Conservation (phyloP, 139 green algal species). For the Astrephomene gubernaculifera region DNA sequence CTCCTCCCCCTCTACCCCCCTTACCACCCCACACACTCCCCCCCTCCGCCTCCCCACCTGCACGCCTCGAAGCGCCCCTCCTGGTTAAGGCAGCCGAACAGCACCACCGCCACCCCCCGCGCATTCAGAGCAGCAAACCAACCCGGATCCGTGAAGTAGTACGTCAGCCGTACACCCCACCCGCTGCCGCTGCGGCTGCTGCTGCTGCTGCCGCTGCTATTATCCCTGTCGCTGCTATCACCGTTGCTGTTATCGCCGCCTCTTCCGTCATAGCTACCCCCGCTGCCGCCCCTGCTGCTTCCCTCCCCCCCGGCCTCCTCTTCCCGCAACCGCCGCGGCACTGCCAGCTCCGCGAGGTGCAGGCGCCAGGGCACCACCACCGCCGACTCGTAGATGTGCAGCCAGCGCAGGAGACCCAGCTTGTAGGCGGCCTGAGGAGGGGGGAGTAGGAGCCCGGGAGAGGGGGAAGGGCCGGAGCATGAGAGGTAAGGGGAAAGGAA, state of each 20-base stretch:
- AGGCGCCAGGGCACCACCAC: constrained; percentile 37
- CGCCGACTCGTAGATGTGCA: constrained; percentile 34
- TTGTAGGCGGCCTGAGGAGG: constrained; percentile 25
- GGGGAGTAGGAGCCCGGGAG: not conserved
- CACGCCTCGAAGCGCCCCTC: not conserved
- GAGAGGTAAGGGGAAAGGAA: too few relatives aligned
- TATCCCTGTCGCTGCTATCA: too few relatives aligned
- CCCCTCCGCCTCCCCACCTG: not conserved
- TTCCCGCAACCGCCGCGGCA: not conserved
- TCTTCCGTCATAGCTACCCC: too few relatives aligned
- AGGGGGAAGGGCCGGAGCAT: too few relatives aligned
- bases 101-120: constrained; percentile 28
- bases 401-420: constrained; percentile 5
- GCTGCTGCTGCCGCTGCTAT: not conserved
- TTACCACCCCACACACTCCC: not conserved
- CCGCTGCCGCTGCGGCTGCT: not conserved
- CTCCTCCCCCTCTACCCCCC: too few relatives aligned
- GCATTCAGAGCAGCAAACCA: not conserved
- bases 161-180: not conserved
- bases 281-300: not conserved
- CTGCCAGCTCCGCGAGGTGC: not conserved
- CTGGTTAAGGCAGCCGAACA: constrained; percentile 23
- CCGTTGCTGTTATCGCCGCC: too few relatives aligned
- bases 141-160: constrained; percentile 5
- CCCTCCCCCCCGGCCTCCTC: too few relatives aligned